These are phyloP conservation scores for Oryza rufipogon DNA, from an alignment of 176 grass and related monocot species.

Conservation along the genomic window DNA sequence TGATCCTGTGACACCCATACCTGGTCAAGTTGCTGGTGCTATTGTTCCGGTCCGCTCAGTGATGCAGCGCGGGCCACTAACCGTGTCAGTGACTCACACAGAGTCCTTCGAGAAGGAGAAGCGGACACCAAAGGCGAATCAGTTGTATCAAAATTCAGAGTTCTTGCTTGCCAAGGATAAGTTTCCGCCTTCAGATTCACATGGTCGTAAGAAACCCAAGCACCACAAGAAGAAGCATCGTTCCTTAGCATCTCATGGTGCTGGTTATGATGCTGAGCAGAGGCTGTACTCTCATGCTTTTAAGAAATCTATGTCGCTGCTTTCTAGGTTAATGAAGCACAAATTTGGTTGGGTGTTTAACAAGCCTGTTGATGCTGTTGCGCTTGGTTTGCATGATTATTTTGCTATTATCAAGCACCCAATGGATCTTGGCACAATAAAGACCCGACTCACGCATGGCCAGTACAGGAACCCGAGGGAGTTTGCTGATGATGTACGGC, in stretches of 20 bases:
- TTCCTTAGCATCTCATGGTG: constrained; percentile 29
- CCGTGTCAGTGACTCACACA: constrained; percentile 50
- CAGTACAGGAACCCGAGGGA: constrained; percentile 84
- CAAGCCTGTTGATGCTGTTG: constrained; percentile 73
- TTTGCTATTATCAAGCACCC: constrained; percentile 75
- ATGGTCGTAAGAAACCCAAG: constrained; percentile 68
- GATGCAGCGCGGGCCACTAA: constrained; percentile 42
- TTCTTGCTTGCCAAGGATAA: constrained; percentile 92
- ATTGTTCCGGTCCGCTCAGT: constrained; percentile 22
- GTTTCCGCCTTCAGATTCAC: constrained; percentile 60
- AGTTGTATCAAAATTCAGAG: constrained; percentile 71
- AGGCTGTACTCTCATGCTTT: constrained; percentile 65
- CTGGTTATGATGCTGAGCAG: constrained; percentile 47
- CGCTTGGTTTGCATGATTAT: constrained; percentile 87
- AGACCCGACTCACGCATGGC: constrained; percentile 58
- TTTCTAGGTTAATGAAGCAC: constrained; percentile 88
- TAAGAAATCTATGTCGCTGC: constrained; percentile 69
- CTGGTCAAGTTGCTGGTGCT: background rate
- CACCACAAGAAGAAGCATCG: constrained; percentile 64
- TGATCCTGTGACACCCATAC: constrained; percentile 40
- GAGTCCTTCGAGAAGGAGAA: constrained; percentile 90
- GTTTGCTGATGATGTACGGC: constrained; percentile 83
- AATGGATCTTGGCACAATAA: constrained; percentile 95
- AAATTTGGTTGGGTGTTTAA: constrained; percentile 93
- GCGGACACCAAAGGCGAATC: constrained; percentile 80